A percentile compares a stretch with the other conserved stretches of the same genome.
These are phyloP conservation scores for Jaapia argillacea DNA, from an alignment of 768 basidiomycete species.

Conservation along the genomic window DNA sequence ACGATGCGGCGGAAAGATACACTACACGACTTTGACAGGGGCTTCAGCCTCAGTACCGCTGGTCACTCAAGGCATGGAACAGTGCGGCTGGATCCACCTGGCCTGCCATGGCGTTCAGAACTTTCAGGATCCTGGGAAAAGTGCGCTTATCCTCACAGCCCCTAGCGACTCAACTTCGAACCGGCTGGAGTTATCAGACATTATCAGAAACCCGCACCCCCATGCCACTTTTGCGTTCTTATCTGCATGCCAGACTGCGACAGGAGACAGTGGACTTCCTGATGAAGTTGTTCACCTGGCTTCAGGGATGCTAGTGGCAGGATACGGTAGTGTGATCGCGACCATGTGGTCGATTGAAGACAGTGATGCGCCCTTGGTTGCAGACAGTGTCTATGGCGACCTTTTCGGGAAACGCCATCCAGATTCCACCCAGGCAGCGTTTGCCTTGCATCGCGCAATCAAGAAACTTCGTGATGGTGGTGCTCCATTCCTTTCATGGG, in stretches of 20 bases:
- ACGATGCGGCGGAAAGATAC: no score
- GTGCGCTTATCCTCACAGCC: slow-evolving; percentile 4
- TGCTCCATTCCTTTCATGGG: neutral
- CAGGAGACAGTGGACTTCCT: neutral
- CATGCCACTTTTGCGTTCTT: neutral
- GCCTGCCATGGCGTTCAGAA: slow-evolving; percentile 17
- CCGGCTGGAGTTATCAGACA: neutral
- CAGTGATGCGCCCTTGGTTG: no score
- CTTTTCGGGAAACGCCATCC: no score
- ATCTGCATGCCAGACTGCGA: slow-evolving; percentile 4
- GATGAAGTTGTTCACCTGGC: slow-evolving; percentile 5
- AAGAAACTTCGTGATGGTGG: neutral
- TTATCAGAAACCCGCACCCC: neutral
- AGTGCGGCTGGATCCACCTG: slow-evolving; percentile 11
- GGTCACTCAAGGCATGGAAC: no score
- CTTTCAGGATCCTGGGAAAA: slow-evolving; percentile 10
- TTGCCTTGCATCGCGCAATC: neutral
- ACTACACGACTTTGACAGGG: no score
- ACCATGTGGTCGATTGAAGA: slow-evolving; percentile 7
- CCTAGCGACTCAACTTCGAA: neutral
- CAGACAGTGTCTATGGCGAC: no score
- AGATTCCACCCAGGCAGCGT: neutral
- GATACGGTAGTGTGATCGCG: slow-evolving; percentile 3
- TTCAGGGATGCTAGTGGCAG: slow-evolving; percentile 5
- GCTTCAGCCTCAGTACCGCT: no score